Evolutionary conservation across 768 basidiomycete genomes (phyloP).

Genomic region (Mycena filopes): DNA sequence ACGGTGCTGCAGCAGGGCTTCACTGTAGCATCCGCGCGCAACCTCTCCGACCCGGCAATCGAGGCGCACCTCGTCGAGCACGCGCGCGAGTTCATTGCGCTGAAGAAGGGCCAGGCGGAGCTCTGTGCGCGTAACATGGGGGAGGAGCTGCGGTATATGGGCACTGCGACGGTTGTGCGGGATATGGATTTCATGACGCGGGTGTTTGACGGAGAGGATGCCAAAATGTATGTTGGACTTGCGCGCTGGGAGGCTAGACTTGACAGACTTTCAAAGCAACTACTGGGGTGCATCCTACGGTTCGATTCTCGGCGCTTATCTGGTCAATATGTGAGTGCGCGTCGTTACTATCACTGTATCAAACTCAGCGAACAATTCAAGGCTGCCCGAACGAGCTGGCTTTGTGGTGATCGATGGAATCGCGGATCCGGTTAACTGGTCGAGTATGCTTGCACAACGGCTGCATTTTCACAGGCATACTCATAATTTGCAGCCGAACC

Average conservation of each 20-base stretch:
- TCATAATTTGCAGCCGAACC: slow-evolving; percentile 32
- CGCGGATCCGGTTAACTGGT: slow-evolving; percentile 36
- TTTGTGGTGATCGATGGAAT: slow-evolving; percentile 38
- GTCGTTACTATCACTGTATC: not conserved
- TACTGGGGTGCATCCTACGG: slow-evolving; percentile 38
- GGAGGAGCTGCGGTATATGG: slow-evolving; percentile 39
- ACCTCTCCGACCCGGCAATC: slow-evolving; percentile 24
- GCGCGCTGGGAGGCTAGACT: too few relatives aligned
- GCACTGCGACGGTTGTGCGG: slow-evolving; percentile 36
- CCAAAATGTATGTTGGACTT: too few relatives aligned
- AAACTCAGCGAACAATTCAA: not conserved
- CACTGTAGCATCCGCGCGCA: slow-evolving; percentile 30
- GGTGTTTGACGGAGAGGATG: slow-evolving; percentile 33
- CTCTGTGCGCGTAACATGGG: slow-evolving; percentile 35
- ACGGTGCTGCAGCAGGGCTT: slow-evolving; percentile 37
- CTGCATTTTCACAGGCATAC: too few relatives aligned
- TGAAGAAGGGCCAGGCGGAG: slow-evolving; percentile 35
- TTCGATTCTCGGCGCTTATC: slow-evolving; percentile 37
- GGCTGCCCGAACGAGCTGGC: slow-evolving; percentile 36
- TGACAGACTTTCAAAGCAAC: slow-evolving; percentile 27
- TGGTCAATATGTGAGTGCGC: slow-evolving; percentile 38
- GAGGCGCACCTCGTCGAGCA: slow-evolving; percentile 31
- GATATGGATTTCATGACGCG: slow-evolving; percentile 38
- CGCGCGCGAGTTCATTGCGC: slow-evolving; percentile 32
- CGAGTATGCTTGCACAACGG: slow-evolving; percentile 24